Evolutionary conservation across 148 eudicot species (phyloP), one percentile per base, ranked within the genome.

Genomic region (Camellia lanceoleosa): DNA sequence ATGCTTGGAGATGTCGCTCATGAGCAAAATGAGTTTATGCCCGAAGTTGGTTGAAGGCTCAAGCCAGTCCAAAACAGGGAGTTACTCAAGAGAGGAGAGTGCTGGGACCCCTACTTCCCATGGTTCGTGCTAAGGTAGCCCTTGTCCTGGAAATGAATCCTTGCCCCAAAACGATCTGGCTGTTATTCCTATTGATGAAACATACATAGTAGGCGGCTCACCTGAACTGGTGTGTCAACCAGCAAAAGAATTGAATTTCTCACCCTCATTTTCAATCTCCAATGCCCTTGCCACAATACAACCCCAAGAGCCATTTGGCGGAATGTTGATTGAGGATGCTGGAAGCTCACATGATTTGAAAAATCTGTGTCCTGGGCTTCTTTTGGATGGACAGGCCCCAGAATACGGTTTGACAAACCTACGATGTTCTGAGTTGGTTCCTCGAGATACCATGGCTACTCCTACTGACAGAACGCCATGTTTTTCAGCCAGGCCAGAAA

Each of bases 71-170:
- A 90, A 86, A 82, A 76, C 81, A 10, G 88, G 87, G 44, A 88
- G 90, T 80, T 90, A 87, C 47, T 92, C 96, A 46, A 81, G 81
- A 78, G 97, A 89, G 83, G 92, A 86, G 79, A 94, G 98, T 83
- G 79, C 87, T 3, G 95, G 97, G 44, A 87, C 90, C 49, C 91
- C 95, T n/a, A 89, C 91, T 68, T 94, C 98, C 61, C 91, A 90
- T 72, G 92, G 91, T 71, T 92, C 98, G 44, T 88, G 89, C 81
- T 94, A 89, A 54, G 90, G 90, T 70, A 89, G 92, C 73, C 86
- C 86, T 43, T 78, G 7, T 15, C 85, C 85, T 4, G 86, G 83
- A 73, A 81, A 77, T 74, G 91, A 90, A 83, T 86, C 82, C 73
- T 89, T 86, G 51, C 86, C 84, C 11, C 89, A 80, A 60, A 85